A percentile compares a stretch with the other conserved stretches of the same genome.
These are phyloP conservation scores for Cichorium intybus DNA, from an alignment of 140 eudicot genomes.

Conservation along the genomic window DNA sequence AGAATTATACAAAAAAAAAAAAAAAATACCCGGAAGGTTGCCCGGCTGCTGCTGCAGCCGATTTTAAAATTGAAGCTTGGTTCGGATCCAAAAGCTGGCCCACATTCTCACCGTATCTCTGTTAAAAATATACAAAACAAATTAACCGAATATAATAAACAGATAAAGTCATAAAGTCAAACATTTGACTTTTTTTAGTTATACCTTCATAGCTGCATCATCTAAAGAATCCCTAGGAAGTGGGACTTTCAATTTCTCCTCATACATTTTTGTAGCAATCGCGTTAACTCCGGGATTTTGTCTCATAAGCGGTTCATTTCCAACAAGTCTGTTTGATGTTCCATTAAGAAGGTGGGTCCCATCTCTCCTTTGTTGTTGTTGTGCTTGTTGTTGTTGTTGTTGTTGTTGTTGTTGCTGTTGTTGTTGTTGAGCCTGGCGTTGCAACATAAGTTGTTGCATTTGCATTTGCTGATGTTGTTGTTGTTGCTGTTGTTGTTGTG, in stretches of 20 bases:
- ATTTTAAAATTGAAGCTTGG: constrained; percentile 85
- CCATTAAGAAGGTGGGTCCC: constrained; percentile 84
- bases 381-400: constrained; percentile 58
- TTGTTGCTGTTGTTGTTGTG: constrained; percentile 59
- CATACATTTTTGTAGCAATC: constrained; percentile 86
- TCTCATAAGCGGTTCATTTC: constrained; percentile 79
- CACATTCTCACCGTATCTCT: constrained; percentile 82
- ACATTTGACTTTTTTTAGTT: background rate
- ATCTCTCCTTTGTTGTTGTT: constrained; percentile 77
- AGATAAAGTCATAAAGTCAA: background rate
- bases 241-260: constrained; percentile 75
- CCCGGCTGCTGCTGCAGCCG: constrained; percentile 81
- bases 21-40: constrained; percentile 86
- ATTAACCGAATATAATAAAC: background rate
- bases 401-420: constrained; percentile 74
- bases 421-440: constrained; percentile 81
- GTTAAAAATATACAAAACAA: constrained; percentile 29
- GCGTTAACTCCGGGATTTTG: constrained; percentile 86
- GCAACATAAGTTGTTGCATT: constrained; percentile 70
- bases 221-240: constrained; percentile 76
- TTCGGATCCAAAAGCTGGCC: constrained; percentile 83
- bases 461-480: constrained; percentile 74
- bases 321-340: constrained; percentile 67
- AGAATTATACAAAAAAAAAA: background rate
- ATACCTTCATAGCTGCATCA: constrained; percentile 89